Percentiles rank a stretch among this genome's conserved stretches.
Evolutionary conservation across 805 yeast species (phyloP).

Genomic region (Candida tallmaniae): DNA sequence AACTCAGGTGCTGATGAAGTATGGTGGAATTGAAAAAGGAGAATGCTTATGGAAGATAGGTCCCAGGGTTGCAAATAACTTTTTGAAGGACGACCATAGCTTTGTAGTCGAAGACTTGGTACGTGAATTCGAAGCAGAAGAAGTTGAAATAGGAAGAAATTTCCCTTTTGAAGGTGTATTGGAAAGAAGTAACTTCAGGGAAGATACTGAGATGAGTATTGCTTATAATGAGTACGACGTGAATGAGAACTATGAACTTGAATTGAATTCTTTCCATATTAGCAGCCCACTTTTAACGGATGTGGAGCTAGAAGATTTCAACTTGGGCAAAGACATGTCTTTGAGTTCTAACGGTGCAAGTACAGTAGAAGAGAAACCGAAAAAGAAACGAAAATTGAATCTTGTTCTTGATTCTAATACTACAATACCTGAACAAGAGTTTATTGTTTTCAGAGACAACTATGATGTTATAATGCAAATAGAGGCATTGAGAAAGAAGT

Average conservation of each 20-base stretch:
- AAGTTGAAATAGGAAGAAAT: conserved; percentile 9
- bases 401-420: conserved; percentile 3
- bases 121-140: conserved; percentile 8
- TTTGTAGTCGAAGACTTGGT: conserved; percentile 25
- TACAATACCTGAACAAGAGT: neutral
- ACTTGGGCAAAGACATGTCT: too few relatives aligned
- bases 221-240: neutral
- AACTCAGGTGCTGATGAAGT: conserved; percentile 3
- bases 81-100: conserved; percentile 20
- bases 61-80: neutral
- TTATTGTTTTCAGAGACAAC: neutral
- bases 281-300: too few relatives aligned
- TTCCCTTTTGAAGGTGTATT: neutral
- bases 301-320: too few relatives aligned
- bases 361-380: too few relatives aligned
- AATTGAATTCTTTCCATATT: too few relatives aligned
- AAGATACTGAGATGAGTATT: conserved; percentile 11
- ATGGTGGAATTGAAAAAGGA: neutral
- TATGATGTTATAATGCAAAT: conserved; percentile 1
- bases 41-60: conserved; percentile 4
- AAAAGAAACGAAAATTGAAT: neutral
- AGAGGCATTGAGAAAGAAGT: neutral
- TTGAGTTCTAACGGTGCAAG: too few relatives aligned
- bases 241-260: conserved; percentile 2
- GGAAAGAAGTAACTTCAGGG: conserved; percentile 12